Conservation (phyloP, 345 rosid genomes). For the Bruguiera gymnorhiza region DNA sequence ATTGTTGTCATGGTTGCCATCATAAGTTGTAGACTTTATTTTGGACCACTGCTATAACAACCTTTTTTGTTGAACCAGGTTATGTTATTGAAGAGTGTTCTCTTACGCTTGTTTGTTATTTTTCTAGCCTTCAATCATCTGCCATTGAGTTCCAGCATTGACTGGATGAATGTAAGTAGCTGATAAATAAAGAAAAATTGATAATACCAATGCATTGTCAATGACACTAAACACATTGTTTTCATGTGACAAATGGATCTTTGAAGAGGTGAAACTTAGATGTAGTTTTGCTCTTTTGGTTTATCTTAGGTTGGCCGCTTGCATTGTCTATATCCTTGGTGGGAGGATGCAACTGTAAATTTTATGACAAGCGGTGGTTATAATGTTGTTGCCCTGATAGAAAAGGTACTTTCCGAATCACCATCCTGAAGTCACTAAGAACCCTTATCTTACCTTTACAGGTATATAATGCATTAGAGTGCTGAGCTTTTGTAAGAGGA, state of each 20-base stretch:
- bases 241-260: neutral
- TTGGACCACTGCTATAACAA: neutral
- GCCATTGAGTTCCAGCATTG: slow-evolving; percentile 55
- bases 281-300: slow-evolving; percentile 11
- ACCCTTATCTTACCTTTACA: too few relatives aligned
- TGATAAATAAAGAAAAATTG: neutral
- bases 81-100: slow-evolving; percentile 68
- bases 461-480: too few relatives aligned
- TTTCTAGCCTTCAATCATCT: slow-evolving; percentile 51
- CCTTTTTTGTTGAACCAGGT: slow-evolving; percentile 38
- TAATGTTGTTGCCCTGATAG: slow-evolving; percentile 52
- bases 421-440: too few relatives aligned
- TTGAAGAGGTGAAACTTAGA: slow-evolving; percentile 9
- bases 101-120: slow-evolving; percentile 58
- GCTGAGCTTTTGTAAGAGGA: too few relatives aligned
- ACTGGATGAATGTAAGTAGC: slow-evolving; percentile 70
- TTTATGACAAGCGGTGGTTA: slow-evolving; percentile 91
- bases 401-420: slow-evolving; percentile 39
- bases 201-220: neutral
- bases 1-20: neutral
- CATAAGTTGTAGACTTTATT: neutral
- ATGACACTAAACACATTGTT: too few relatives aligned
- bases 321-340: slow-evolving; percentile 87
- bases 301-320: slow-evolving; percentile 70
- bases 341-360: slow-evolving; percentile 84